Evolutionary conservation across 345 rosid species (phyloP), one percentile per base, ranked within the genome.

Genomic region (Carallia pectinifolia): DNA sequence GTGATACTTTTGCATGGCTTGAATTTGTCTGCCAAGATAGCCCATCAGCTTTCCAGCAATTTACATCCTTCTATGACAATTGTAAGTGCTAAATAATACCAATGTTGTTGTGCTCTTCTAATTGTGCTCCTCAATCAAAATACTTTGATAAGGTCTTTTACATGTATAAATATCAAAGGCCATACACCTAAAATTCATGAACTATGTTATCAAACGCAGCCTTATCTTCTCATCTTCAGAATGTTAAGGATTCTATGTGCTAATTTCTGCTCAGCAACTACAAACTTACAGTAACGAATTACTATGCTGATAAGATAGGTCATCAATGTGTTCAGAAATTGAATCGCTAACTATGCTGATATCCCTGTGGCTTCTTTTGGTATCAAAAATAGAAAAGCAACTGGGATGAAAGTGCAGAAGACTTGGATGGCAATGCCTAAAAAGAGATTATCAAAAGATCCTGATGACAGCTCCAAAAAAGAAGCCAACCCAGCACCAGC

Each of bases 401-500:
- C 71, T 1, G 99, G 99, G n/a, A 95, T 69, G 58, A 78, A 88
- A 58, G 81, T 90, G 89, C 98, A 95, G 65, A 85, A 23, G 52
- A 89, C 79, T 85, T 90, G 99, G 73, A 95, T 81, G 30, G 74
- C 73, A 58, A 92, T 77, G 39, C 97, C 98, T 56, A 73, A n/a
- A 31, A 80, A 76, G 66, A 92, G 97, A 76, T 87, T 89, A 84
- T 90, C 90, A 44, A 89, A 95, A 5, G 94, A 92, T 23, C 97
- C 98, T 6, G 99, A 89, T 9, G 93, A 85, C 65, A 95, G 85
- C 78, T 87, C 86, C 66, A 95, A 70, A 62, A 85, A 2, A 44
- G 98, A 92, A 71, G 97, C 96, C 75, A 95, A 76, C 48, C 89
- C 93, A n/a, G 97, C 96, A 39, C 99, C 99, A 30, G 84, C 72